Percentiles rank a stretch among this genome's conserved stretches.
Evolutionary conservation across 495 filamentous ascomycete species (phyloP).

Genomic region (Penicillium maclennaniae): DNA sequence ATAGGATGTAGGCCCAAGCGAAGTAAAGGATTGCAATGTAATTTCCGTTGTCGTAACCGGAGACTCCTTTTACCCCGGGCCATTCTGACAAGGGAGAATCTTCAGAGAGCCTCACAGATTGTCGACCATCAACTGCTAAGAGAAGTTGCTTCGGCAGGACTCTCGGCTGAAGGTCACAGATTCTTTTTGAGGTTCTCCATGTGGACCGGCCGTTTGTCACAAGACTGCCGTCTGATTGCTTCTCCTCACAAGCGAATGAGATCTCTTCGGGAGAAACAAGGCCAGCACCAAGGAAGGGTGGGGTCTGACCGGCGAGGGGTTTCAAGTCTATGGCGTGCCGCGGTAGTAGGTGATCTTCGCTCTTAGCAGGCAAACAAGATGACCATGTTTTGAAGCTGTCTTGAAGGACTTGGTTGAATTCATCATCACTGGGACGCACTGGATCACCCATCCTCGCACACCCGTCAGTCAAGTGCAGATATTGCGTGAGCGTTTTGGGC

Average conservation of each 20-base stretch:
- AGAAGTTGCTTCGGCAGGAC: slow-evolving; percentile 17
- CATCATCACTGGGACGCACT: slow-evolving; percentile 19
- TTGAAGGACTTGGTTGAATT: slow-evolving; percentile 15
- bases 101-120: slow-evolving; percentile 17
- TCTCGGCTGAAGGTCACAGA: slow-evolving; percentile 15
- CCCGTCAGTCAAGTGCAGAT: background rate
- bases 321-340: slow-evolving; percentile 13
- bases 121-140: slow-evolving; percentile 7
- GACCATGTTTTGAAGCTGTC: slow-evolving; percentile 22
- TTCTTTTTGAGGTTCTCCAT: slow-evolving; percentile 21
- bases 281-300: slow-evolving; percentile 21
- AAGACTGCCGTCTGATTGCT: slow-evolving; percentile 12
- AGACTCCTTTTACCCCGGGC: slow-evolving; percentile 20
- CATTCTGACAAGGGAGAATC: slow-evolving; percentile 20
- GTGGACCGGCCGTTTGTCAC: slow-evolving; percentile 19
- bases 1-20: slow-evolving; percentile 30
- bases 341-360: slow-evolving; percentile 8
- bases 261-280: slow-evolving; percentile 8
- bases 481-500: too few relatives aligned
- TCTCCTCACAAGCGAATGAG: slow-evolving; percentile 20
- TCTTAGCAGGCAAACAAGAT: slow-evolving; percentile 13
- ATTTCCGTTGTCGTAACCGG: slow-evolving; percentile 19
- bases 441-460: slow-evolving; percentile 18
- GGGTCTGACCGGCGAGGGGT: slow-evolving; percentile 14
- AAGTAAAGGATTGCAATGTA: slow-evolving; percentile 21